Base-by-base conservation (phyloP, 2,329 filamentous ascomycete species). In the Sporothrix mexicana region DNA sequence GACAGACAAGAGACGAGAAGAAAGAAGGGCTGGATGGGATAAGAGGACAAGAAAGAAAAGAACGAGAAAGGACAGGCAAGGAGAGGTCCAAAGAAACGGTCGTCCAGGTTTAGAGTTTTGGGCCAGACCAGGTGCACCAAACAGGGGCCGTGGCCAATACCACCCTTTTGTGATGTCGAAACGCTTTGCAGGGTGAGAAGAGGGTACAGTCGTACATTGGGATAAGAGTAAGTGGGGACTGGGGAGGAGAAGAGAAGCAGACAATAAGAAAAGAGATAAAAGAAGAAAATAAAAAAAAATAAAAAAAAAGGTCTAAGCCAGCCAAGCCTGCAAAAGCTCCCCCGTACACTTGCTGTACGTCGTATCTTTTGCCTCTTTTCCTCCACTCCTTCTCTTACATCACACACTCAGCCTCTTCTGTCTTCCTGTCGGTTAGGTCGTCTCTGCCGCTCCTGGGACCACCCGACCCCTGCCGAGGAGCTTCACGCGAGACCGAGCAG, bases 131-230 rank as follows among this genome's bases (percentile, higher is more conserved):
- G 61, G 61, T 66, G 61, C 57, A 66, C 41, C 41, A 43, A 43
- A 66, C 61, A 66, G 61, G 61, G 61, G 61, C 12, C 25, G n/a
- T 25, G 41, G 41, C 20, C 64, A 51, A 67, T 67, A 67, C 64
- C 12, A 67, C 64, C 64, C 15, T 67, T 51, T 47, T 45, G 41
- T 7, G 13, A 67, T 51, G 17, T 47, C 64, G 64, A 67, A 67
- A 67, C 64, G 25, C 64, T 51, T 36, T 7, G 41, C n/a, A 66
- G 61, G n/a, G 61, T 47, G 61, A 67, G 20, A 23, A 36, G 20
- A 25, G 23, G 23, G 57, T 15, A 36, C 30, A 36, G 7, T 7
- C 7, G n/a, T 36, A 15, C 51, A 15, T 61, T 20, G 15, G 57
- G 57, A n/a, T 2, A 7, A n/a, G 15, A 23, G 30, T 36, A 36